phyloP scores from a whole-genome alignment of 2,329 filamentous ascomycete genomes.

The Botrytis squamosa region DNA sequence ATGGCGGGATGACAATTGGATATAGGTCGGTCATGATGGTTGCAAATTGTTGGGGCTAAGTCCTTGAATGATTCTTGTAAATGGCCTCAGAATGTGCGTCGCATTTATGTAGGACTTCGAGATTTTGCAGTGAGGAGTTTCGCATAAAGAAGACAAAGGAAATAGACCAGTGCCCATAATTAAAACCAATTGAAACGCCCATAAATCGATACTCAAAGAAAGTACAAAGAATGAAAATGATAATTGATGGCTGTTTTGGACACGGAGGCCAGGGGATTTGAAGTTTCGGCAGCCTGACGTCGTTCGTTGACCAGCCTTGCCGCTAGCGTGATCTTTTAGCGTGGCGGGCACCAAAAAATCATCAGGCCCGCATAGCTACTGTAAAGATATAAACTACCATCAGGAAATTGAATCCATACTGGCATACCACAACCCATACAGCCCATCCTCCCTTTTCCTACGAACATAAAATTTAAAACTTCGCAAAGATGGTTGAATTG shows the following conservation, averaged over 20 bases:
- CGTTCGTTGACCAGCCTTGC: conserved; percentile 16
- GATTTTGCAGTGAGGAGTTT: conserved; percentile 1
- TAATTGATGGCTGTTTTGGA: not conserved
- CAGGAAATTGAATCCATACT: not conserved
- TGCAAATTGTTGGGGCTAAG: not conserved
- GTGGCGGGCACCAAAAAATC: conserved; percentile 18
- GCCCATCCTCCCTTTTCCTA: not conserved
- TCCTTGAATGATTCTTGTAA: not conserved
- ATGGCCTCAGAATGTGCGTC: not conserved
- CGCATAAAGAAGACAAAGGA: not conserved
- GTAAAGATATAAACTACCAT: not conserved
- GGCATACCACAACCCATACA: not conserved
- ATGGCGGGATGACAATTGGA: conserved; percentile 25
- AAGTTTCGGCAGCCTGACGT: conserved; percentile 15
- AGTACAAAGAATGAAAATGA: not conserved
- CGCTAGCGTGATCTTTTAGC: conserved; percentile 17
- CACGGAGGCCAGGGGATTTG: not conserved
- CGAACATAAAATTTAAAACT: not conserved
- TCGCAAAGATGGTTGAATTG: conserved; percentile 82
- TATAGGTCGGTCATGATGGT: conserved; percentile 25
- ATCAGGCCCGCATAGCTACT: not conserved
- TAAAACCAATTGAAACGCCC: not conserved
- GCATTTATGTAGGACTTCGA: not conserved
- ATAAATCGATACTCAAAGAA: not conserved
- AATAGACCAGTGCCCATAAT: not conserved